A percentile compares a stretch with the other conserved stretches of the same genome.
phyloP scores from a whole-genome alignment of 2,329 filamentous ascomycete species.

The Chrysosporium queenslandicum region DNA sequence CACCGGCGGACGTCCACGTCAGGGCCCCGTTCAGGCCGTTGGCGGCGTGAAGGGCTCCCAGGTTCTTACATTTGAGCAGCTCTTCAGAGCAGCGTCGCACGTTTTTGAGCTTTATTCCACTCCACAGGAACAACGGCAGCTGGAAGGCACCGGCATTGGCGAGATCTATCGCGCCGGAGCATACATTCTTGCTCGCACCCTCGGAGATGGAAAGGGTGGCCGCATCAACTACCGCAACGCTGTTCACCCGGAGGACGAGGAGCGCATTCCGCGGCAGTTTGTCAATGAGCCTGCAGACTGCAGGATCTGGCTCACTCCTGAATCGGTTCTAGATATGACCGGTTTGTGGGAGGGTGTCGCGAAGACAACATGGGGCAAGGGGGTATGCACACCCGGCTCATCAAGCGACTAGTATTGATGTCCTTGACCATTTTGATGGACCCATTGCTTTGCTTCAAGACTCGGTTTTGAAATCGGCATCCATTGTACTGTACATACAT shows the following conservation, averaged over 20 bases:
- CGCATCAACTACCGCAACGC: slow-evolving; percentile 40
- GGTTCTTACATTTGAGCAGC: slow-evolving; percentile 24
- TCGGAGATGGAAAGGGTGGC: slow-evolving; percentile 20
- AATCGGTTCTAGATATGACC: slow-evolving; percentile 44
- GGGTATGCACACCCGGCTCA: slow-evolving; percentile 24
- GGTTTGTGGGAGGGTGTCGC: slow-evolving; percentile 43
- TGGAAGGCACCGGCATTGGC: slow-evolving; percentile 14
- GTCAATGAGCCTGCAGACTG: slow-evolving; percentile 53
- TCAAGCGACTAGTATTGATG: not conserved
- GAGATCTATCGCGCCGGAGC: slow-evolving; percentile 14
- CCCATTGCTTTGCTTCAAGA: too few species aligned
- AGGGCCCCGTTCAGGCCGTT: slow-evolving; percentile 50
- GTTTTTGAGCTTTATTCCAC: slow-evolving; percentile 11
- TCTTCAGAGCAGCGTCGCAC: slow-evolving; percentile 18
- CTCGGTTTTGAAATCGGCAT: too few species aligned
- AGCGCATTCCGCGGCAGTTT: slow-evolving; percentile 47
- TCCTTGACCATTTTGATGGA: not conserved
- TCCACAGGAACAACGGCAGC: slow-evolving; percentile 9
- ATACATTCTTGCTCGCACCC: slow-evolving; percentile 15
- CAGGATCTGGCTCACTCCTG: slow-evolving; percentile 48
- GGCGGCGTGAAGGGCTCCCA: slow-evolving; percentile 53
- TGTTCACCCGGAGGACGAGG: slow-evolving; percentile 36
- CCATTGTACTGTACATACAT: not conserved
- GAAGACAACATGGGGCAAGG: slow-evolving; percentile 33
- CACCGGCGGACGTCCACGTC: slow-evolving; percentile 50